Percentiles rank a stretch among this genome's conserved stretches.
Conservation (phyloP, 1,284 basidiomycete genomes). For the Austroboletus rostrupii region DNA sequence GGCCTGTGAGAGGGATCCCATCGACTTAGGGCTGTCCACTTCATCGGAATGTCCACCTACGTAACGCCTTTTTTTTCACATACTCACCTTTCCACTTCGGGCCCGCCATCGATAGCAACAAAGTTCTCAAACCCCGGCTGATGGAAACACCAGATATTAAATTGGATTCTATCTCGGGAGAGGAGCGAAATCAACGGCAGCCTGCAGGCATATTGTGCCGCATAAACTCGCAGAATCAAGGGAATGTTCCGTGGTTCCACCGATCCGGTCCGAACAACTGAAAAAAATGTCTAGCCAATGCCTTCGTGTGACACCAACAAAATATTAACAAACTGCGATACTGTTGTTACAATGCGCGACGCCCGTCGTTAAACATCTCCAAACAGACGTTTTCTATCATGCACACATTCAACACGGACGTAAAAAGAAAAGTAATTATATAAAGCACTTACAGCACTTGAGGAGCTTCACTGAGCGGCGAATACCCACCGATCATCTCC, state of each 20-base stretch:
- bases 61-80: no score
- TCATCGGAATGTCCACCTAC: no score
- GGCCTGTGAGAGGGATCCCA: no score
- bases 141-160: no score
- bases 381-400: slow-evolving; percentile 57
- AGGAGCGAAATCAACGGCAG: no score
- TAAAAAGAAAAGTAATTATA: not conserved
- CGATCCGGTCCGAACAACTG: not conserved
- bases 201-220: not conserved
- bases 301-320: not conserved
- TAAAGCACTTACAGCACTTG: slow-evolving; percentile 62
- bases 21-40: no score
- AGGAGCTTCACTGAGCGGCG: slow-evolving; percentile 77
- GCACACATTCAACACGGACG: not conserved
- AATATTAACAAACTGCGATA: slow-evolving; percentile 1
- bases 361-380: slow-evolving; percentile 44
- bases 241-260: not conserved
- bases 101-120: no score
- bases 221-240: not conserved
- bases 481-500: slow-evolving; percentile 81
- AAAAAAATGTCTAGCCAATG: not conserved
- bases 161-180: no score
- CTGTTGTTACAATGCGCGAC: slow-evolving; percentile 10
- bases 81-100: no score
- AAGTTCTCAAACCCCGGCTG: no score